Base-by-base conservation (phyloP, 1,284 basidiomycete genomes). In the Rhizoctonia solani region DNA sequence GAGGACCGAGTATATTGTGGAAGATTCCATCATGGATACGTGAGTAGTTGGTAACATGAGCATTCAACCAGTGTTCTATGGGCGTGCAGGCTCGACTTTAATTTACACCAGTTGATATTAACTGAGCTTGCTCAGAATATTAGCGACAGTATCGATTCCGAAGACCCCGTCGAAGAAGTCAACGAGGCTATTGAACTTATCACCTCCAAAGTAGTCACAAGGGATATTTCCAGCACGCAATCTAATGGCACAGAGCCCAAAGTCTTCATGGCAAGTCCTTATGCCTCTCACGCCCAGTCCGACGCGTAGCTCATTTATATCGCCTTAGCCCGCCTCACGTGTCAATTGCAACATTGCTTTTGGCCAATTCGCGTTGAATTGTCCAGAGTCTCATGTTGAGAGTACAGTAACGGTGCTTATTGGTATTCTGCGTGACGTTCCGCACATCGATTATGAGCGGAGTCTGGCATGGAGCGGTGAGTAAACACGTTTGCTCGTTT, bases 21-120 rank as follows among this genome's bases (percentile, higher is more conserved):
- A 44, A 21, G 11, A 29, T 44, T 65, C 29, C 30, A 39, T 25
- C 32, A 65, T 65, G 59, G 65, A 67, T 67, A 55, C 53, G 54
- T 67, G 14, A 25, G 54, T 50, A 34, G 11, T 34, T 4, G 32
- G 16, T 23, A 19, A 34, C 0, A 41, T 11, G 1, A 49, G 13
- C 13, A 37, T 19, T n/a, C 19, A 44, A 16, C n/a, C 16, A 32
- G 32, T 19, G n/a, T 11, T 55, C 16, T 50, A 29, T 11, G 4
- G 4, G 14, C n/a, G 8, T 14, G n/a, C 71, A 79, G 78, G 70
- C 77, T 81, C 54, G 79, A 81, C 69, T 76, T 79, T 71, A 89
- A 92, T 77, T 87, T 94, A 65, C 90, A 89, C 72, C 88, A 91
- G 74, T 83, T 85, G 71, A 89, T 95, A 71, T 79, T 96, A 34